Evolutionary conservation across 176 grass and related monocot genomes (phyloP).

Genomic region (Microstegium vimineum): DNA sequence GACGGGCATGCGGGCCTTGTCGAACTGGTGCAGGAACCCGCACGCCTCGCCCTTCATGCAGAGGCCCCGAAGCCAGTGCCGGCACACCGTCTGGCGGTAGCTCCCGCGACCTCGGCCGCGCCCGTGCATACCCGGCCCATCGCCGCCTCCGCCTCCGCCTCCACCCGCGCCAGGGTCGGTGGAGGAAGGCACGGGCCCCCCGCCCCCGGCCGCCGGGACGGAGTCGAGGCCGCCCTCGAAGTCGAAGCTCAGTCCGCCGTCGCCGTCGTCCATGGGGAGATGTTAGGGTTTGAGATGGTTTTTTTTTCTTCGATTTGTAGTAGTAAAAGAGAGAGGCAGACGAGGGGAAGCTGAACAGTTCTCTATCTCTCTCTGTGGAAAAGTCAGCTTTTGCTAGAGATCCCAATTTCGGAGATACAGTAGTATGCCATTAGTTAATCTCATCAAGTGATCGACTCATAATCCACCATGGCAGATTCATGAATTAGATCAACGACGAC

Average conservation of each 20-base stretch:
- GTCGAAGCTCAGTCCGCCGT: constrained; percentile 84
- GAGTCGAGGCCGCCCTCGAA: constrained; percentile 89
- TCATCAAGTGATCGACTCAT: no score
- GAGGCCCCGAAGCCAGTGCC: constrained; percentile 95
- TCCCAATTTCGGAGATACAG: no score
- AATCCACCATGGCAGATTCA: no score
- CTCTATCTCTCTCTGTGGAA: no score
- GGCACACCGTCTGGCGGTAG: constrained; percentile 90
- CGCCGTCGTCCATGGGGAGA: constrained; percentile 67
- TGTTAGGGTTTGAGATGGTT: constrained; percentile 24
- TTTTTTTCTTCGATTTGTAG: neutral
- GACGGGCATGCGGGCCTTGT: constrained; percentile 99
- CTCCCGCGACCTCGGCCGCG: constrained; percentile 66
- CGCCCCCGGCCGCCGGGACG: neutral
- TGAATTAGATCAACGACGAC: no score
- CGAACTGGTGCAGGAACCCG: constrained; percentile 98
- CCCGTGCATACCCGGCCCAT: neutral
- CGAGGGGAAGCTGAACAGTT: no score
- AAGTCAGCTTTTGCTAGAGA: no score
- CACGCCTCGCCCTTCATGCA: constrained; percentile 98
- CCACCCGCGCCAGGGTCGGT: constrained; percentile 8
- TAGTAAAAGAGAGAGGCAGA: neutral
- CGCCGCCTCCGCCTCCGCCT: neutral
- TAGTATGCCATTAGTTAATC: no score
- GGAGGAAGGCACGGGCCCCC: constrained; percentile 16